Base-by-base conservation (phyloP, 2,329 filamentous ascomycete genomes). In the Bipolaris cookei region DNA sequence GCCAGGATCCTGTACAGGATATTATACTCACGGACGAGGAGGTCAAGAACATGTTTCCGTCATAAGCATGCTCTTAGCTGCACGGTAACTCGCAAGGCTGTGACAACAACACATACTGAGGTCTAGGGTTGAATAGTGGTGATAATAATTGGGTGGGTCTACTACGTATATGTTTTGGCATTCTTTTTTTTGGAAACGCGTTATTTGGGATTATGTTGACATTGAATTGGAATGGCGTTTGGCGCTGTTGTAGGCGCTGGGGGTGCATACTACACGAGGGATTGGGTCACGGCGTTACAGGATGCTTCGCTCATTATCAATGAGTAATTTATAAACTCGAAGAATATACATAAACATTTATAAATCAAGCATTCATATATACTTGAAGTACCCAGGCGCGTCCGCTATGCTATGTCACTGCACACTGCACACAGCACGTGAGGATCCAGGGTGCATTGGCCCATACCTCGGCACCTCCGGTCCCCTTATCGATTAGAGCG, bases 21-120 rank as follows among this genome's bases (percentile, higher is more conserved):
- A 92, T 94, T 64, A 80, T 86, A 54, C 81, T 94, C 54, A 92
- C 84, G 66, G 90, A 94, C 62, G 90, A 93, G 75, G 90, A 94
- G 78, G 59, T 71, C 25, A 66, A 63, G 57, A 71, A 70, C 30
- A 73, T 74, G 69, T 74, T 75, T 41, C 72, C 72, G 7, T 61
- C 57, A 14, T 68, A 47, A 51, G 41, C 32, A 30, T 45, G 14
- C 20, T 18, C 6, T 20, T 11, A 8, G 21, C 32, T 39, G 41
- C 16, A 34, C 23, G 3, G 28, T 45, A 13, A 20, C 11, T 21
- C 44, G 32, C 18, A 16, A 21, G 32, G 32, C 32, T 35, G 20
- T 32, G 20, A 4, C 13, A 16, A 18, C 28, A 23, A 5, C 32
- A 34, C 30, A 34, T 16, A 32, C 18, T 6, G 44, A 35, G 18